phyloP scores from a whole-genome alignment of 306 rosid genomes.

The Sesbania bispinosa region DNA sequence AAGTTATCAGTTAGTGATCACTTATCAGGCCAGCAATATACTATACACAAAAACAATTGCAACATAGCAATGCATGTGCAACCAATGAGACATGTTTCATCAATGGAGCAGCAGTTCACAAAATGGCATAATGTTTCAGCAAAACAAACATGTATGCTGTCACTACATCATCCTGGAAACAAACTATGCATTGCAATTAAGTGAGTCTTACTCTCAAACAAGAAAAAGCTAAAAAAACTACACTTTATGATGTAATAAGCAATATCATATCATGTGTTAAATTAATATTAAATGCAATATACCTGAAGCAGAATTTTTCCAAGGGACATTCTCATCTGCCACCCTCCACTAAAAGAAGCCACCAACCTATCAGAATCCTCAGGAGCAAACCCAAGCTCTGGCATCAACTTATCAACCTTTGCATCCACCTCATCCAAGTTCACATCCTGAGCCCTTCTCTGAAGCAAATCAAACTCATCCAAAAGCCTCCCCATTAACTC shows the following conservation, averaged over 20 bases:
- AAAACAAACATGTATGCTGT: not conserved
- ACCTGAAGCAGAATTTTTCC: slow-evolving; percentile 92
- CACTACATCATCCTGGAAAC: not conserved
- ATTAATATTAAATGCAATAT: not conserved
- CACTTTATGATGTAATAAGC: not conserved
- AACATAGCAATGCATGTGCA: not conserved
- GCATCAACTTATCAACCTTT: slow-evolving; percentile 76
- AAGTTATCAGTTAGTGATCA: too few relatives aligned
- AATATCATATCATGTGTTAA: not conserved
- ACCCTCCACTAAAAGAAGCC: slow-evolving; percentile 83
- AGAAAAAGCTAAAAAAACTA: not conserved
- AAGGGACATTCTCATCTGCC: slow-evolving; percentile 94
- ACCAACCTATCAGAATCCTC: slow-evolving; percentile 88
- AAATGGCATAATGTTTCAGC: not conserved
- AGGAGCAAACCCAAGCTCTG: slow-evolving; percentile 74
- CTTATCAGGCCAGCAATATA: not conserved
- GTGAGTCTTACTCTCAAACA: not conserved
- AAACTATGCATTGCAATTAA: not conserved
- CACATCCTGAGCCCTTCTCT: slow-evolving; percentile 66
- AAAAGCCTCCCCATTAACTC: slow-evolving; percentile 93
- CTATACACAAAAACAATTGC: not conserved
- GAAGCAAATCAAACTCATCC: slow-evolving; percentile 93
- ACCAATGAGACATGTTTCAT: not conserved
- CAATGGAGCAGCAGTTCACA: not conserved
- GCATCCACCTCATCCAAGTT: slow-evolving; percentile 75